Conservation (phyloP, 1,284 basidiomycete genomes). For the Pseudozyma sp. region DNA sequence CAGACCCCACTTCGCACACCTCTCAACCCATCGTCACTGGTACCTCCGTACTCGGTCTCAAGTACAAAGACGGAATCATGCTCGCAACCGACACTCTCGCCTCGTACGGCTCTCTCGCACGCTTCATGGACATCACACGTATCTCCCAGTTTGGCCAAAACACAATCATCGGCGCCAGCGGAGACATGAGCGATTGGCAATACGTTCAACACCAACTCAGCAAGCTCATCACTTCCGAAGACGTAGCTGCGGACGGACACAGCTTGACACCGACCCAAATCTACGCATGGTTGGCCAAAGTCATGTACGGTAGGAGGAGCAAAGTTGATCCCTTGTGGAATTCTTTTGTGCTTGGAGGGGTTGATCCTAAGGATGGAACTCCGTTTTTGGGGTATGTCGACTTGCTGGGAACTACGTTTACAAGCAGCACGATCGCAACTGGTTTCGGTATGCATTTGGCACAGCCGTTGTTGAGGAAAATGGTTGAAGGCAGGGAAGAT, state of each 20-base stretch:
- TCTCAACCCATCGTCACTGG: conserved; percentile 95
- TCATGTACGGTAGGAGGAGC: conserved; percentile 89
- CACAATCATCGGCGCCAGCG: conserved; percentile 90
- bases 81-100: conserved; percentile 98
- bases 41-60: conserved; percentile 91
- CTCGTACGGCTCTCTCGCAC: conserved; percentile 95
- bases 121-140: conserved; percentile 94
- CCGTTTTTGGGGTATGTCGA: conserved; percentile 86
- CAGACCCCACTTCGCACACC: conserved; percentile 44
- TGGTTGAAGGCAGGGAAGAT: conserved; percentile 84
- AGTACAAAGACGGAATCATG: conserved; percentile 97
- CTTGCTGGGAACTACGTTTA: conserved; percentile 94
- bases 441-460: conserved; percentile 97
- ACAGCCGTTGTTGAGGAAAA: conserved; percentile 88
- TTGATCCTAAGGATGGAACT: conserved; percentile 49
- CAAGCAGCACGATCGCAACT: conserved; percentile 92
- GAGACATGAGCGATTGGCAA: conserved; percentile 98
- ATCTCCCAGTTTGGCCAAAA: conserved; percentile 81
- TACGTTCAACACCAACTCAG: conserved; percentile 79
- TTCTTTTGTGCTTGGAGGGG: conserved; percentile 83
- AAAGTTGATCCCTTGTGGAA: conserved; percentile 98
- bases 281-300: conserved; percentile 89
- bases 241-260: conserved; percentile 84
- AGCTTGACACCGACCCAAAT: conserved; percentile 87
- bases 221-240: conserved; percentile 74